phyloP scores from a whole-genome alignment of 345 rosid species.

The Camelina laxa region DNA sequence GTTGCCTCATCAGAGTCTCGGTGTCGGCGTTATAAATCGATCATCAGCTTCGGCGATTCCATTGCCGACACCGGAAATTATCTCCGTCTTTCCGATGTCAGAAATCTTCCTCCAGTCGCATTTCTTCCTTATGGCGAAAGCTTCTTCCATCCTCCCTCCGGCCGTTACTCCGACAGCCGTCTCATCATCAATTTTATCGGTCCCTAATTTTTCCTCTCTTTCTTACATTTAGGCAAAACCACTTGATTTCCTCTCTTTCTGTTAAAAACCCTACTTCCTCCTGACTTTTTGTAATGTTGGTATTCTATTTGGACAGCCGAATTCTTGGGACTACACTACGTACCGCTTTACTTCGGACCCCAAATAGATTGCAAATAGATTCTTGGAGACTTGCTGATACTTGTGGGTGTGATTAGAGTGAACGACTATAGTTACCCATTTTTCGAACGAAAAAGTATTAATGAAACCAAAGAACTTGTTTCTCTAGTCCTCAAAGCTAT shows the following conservation, averaged over 20 bases:
- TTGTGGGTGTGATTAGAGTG: slow-evolving; percentile 64
- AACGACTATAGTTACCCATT: slow-evolving; percentile 51
- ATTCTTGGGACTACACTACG: slow-evolving; percentile 42
- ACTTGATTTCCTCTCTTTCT: not conserved
- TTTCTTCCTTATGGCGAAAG: slow-evolving; percentile 56
- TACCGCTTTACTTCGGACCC: slow-evolving; percentile 47
- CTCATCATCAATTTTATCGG: slow-evolving; percentile 61
- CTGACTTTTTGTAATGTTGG: not conserved
- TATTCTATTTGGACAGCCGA: slow-evolving; percentile 44
- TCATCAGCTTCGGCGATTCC: no score
- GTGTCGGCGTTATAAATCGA: no score
- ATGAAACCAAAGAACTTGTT: slow-evolving; percentile 40
- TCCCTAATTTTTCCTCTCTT: slow-evolving; percentile 6
- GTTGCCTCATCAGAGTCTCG: no score
- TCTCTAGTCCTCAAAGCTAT: slow-evolving; percentile 46
- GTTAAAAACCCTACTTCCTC: not conserved
- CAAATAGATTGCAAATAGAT: slow-evolving; percentile 46
- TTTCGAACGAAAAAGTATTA: slow-evolving; percentile 26
- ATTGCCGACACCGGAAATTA: no score
- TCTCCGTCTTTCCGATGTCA: no score
- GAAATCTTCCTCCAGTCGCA: no score
- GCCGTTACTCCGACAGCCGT: slow-evolving; percentile 56
- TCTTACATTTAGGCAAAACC: no score
- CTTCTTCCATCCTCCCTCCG: slow-evolving; percentile 52
- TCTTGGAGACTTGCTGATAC: slow-evolving; percentile 47